These are phyloP conservation scores for Cucumis hystrix DNA, from an alignment of 306 rosid species.

Conservation along the genomic window DNA sequence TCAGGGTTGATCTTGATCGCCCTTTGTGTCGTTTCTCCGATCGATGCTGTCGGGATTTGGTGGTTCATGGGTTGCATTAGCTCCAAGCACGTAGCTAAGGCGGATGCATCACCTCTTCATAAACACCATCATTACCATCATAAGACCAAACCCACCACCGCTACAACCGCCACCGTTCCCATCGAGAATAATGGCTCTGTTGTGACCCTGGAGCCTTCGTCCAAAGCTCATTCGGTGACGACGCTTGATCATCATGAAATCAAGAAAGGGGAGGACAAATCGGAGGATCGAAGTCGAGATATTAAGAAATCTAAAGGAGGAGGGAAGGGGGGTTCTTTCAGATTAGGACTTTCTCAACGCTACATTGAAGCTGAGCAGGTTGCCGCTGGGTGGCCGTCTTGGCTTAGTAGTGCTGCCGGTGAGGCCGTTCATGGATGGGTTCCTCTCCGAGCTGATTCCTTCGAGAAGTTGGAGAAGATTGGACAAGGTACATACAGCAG, in stretches of 20 bases:
- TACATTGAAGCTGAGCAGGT: conserved; percentile 60
- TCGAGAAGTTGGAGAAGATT: conserved; percentile 86
- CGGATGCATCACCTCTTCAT: conserved; percentile 9
- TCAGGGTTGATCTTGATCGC: conserved; percentile 13
- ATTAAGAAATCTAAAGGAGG: conserved; percentile 30
- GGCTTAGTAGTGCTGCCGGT: conserved; percentile 68
- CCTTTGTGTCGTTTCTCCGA: background rate
- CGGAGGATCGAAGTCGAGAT: conserved; percentile 29
- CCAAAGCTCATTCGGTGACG: conserved; percentile 13
- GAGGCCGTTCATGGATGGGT: conserved; percentile 93
- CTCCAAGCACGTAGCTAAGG: conserved; percentile 36
- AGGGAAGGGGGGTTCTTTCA: conserved; percentile 27
- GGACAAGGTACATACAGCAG: conserved; percentile 99
- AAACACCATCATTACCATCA: background rate
- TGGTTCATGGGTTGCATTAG: conserved; percentile 76
- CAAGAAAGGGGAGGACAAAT: conserved; percentile 8
- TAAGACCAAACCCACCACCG: background rate
- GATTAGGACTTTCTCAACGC: conserved; percentile 31
- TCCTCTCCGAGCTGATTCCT: conserved; percentile 86
- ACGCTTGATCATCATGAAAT: background rate
- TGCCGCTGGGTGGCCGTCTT: conserved; percentile 98
- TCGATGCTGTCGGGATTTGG: conserved; percentile 31
- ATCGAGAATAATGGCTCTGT: conserved; percentile 16
- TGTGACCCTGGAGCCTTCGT: background rate
- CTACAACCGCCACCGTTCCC: background rate